Conservation (phyloP, 768 basidiomycete genomes). For the Mycena sanguinolenta region DNA sequence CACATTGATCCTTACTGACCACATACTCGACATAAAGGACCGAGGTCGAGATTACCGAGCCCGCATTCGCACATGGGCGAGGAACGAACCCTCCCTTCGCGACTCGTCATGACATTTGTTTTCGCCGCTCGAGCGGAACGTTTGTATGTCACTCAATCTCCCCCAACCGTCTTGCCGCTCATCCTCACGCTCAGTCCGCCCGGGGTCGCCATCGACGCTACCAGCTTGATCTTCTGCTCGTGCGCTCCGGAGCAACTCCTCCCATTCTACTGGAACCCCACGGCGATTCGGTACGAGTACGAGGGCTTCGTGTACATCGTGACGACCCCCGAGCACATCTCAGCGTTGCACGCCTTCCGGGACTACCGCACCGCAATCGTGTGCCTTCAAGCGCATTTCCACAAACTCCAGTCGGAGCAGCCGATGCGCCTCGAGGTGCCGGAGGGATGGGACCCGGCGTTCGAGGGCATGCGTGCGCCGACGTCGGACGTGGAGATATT, state of each 20-base stretch:
- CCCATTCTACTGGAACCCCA: constrained; percentile 15
- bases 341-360: constrained; percentile 5
- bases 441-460: not conserved
- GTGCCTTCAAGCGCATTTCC: constrained; percentile 5
- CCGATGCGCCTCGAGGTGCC: not conserved
- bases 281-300: not conserved
- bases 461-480: not conserved
- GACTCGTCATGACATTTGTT: not conserved
- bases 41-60: not conserved
- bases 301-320: constrained; percentile 11
- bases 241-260: not conserved
- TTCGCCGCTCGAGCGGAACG: not conserved
- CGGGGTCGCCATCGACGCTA: not conserved
- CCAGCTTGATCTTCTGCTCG: constrained; percentile 2
- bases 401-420: not conserved
- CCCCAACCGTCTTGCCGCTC: not conserved
- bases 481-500: too few relatives aligned
- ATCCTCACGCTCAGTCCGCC: not conserved
- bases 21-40: too few relatives aligned
- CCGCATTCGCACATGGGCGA: constrained; percentile 1
- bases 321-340: constrained; percentile 5
- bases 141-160: not conserved
- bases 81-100: not conserved
- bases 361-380: constrained; percentile 1
- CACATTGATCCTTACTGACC: too few relatives aligned